Evolutionary conservation across 345 rosid genomes (phyloP), one percentile per base, ranked within the genome.

Genomic region (Noccaea bulbosa): DNA sequence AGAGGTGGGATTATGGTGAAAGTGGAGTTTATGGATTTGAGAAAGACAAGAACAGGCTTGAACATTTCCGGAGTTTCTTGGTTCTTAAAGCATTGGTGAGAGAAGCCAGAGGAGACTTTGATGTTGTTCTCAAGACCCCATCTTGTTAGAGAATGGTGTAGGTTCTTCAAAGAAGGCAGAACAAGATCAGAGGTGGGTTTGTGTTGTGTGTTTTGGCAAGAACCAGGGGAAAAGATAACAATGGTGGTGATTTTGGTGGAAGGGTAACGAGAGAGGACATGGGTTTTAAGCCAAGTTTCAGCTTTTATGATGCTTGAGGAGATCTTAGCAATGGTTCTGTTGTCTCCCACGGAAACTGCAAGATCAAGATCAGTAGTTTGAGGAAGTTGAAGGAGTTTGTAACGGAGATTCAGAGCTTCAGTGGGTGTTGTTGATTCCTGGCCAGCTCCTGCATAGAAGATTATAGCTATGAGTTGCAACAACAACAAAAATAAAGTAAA

Each of bases 121-220:
- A 88, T 84, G 14, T 83, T 83, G 48, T 56, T 81, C 70, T 88
- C 83, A 32, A 90, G 80, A 76, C 92, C 92, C 97, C 97, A 90
- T 75, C 92, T 81, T 3, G 39, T 78, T 2, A 90, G 86, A 52
- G 97, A 86, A 68, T 86, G 76, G 77, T 85, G 59, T 5, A 86
- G 44, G 77, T 90, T 90, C 76, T 81, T 82, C 30, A 85, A 27
- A 65, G 86, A 77, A 15, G 84, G 71, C 3, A 86, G 78, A 66
- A 82, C 65, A n/a, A 82, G 38, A 70, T 69, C 81, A 53, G 67
- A 71, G 72, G 62, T 78, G 38, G 78, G 76, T 15, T 79, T 73
- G 60, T 80, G 78, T 43, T 17, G 79, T 24, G 74, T 65, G 59
- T 22, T 76, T 55, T 77, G 78, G 77, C 89, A 85, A 20, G 78